A percentile compares a stretch with the other conserved stretches of the same genome.
These are phyloP conservation scores for Avicennia marina DNA, from an alignment of 257 asterid species.

Conservation along the genomic window DNA sequence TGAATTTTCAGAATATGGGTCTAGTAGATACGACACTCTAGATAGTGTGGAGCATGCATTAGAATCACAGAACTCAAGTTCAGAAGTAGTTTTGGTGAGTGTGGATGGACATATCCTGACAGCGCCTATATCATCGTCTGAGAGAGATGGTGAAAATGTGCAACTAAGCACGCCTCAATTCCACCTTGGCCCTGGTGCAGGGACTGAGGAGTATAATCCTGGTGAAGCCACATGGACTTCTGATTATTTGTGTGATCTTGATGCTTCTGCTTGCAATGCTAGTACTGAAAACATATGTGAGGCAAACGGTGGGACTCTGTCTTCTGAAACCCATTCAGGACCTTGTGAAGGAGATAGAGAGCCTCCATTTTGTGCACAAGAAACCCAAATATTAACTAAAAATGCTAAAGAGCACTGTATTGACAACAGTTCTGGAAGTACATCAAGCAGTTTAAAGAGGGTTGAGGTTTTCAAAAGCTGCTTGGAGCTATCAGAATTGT, in stretches of 20 bases:
- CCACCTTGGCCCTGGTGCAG: slow-evolving; percentile 49
- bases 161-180: slow-evolving; percentile 43
- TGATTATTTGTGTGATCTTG: slow-evolving; percentile 27
- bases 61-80: slow-evolving; percentile 45
- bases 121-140: slow-evolving; percentile 60
- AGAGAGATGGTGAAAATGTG: slow-evolving; percentile 37
- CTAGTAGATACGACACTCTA: slow-evolving; percentile 41
- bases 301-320: slow-evolving; percentile 6
- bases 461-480: slow-evolving; percentile 55
- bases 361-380: slow-evolving; percentile 18
- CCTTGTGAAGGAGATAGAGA: slow-evolving; percentile 26
- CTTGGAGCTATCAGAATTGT: slow-evolving; percentile 43
- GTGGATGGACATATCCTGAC: slow-evolving; percentile 67
- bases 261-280: slow-evolving; percentile 16
- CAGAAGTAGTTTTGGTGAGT: slow-evolving; percentile 66
- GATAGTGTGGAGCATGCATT: slow-evolving; percentile 41
- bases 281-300: slow-evolving; percentile 14
- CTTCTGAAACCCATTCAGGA: slow-evolving; percentile 24
- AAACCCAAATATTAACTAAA: slow-evolving; percentile 19
- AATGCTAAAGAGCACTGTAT: slow-evolving; percentile 6
- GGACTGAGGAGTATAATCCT: slow-evolving; percentile 26
- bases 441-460: slow-evolving; percentile 28
- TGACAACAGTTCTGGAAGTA: slow-evolving; percentile 17
- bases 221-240: slow-evolving; percentile 34
- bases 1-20: slow-evolving; percentile 48